A percentile compares a stretch with the other conserved stretches of the same genome.
These are phyloP conservation scores for Breynia disticha DNA, from an alignment of 441 rosid species.

Conservation along the genomic window DNA sequence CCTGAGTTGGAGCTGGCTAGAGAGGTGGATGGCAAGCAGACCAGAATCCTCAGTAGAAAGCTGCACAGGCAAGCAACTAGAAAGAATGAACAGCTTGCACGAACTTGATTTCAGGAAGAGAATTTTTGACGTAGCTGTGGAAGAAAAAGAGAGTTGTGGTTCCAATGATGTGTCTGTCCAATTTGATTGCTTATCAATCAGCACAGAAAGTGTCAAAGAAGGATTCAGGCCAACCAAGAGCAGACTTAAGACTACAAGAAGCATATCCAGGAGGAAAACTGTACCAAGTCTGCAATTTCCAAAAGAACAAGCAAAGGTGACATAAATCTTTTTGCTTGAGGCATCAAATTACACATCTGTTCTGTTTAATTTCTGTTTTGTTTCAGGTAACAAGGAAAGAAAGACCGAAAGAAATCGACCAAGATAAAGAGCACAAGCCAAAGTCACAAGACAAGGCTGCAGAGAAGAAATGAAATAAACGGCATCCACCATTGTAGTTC, in stretches of 20 bases:
- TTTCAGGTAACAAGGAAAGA: constrained; percentile 33
- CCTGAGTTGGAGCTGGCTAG: constrained; percentile 81
- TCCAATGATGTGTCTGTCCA: constrained; percentile 61
- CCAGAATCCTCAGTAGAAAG: constrained; percentile 37
- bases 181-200: constrained; percentile 25
- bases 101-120: constrained; percentile 20
- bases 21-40: constrained; percentile 87
- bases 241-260: constrained; percentile 28
- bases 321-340: background rate
- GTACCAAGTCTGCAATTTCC: constrained; percentile 32
- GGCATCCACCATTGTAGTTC: constrained; percentile 6
- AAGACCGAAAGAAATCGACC: constrained; percentile 21
- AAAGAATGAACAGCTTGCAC: constrained; percentile 19
- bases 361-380: background rate
- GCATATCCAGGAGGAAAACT: constrained; percentile 36
- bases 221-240: constrained; percentile 20
- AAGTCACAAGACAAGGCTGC: constrained; percentile 6
- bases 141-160: constrained; percentile 78
- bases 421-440: constrained; percentile 24
- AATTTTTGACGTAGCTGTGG: constrained; percentile 31
- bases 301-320: constrained; percentile 36
- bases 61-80: constrained; percentile 18
- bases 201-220: constrained; percentile 15
- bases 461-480: constrained; percentile 15
- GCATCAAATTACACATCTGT: background rate